These are phyloP conservation scores for Quercus engelmannii DNA, from an alignment of 306 rosid species.

Conservation along the genomic window DNA sequence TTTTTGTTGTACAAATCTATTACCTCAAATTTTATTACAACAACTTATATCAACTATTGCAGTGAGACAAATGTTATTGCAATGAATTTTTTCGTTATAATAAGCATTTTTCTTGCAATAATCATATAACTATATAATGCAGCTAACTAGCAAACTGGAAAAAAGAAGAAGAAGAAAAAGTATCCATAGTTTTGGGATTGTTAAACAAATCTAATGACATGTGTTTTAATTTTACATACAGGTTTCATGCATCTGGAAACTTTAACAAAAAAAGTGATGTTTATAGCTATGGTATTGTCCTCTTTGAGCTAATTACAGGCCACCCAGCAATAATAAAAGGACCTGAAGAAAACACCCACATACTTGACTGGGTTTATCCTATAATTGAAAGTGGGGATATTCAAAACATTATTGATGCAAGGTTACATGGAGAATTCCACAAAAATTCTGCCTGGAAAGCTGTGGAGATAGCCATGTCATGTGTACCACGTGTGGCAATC, in stretches of 20 bases:
- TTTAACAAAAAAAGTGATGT: constrained; percentile 5
- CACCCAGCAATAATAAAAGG: neutral
- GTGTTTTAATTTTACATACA: too few species aligned
- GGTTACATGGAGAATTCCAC: constrained; percentile 19
- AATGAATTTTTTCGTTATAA: too few species aligned
- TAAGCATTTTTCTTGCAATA: too few species aligned
- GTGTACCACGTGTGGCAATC: neutral
- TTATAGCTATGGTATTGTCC: constrained; percentile 5
- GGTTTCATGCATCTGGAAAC: neutral
- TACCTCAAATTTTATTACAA: too few species aligned
- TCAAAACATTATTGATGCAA: neutral
- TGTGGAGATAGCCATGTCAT: constrained; percentile 1
- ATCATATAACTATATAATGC: too few species aligned
- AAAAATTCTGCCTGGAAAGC: neutral
- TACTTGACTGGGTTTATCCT: too few species aligned
- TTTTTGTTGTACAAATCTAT: too few species aligned
- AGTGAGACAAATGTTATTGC: too few species aligned
- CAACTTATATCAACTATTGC: too few species aligned
- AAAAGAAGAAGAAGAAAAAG: neutral
- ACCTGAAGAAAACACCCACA: neutral
- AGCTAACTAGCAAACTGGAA: too few species aligned
- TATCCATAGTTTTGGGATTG: neutral
- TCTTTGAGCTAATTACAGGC: constrained; percentile 12
- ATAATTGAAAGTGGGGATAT: too few species aligned
- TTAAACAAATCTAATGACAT: too few species aligned